phyloP scores from a whole-genome alignment of 192 early-diverging fungal species.

The Coemansia sp. region DNA sequence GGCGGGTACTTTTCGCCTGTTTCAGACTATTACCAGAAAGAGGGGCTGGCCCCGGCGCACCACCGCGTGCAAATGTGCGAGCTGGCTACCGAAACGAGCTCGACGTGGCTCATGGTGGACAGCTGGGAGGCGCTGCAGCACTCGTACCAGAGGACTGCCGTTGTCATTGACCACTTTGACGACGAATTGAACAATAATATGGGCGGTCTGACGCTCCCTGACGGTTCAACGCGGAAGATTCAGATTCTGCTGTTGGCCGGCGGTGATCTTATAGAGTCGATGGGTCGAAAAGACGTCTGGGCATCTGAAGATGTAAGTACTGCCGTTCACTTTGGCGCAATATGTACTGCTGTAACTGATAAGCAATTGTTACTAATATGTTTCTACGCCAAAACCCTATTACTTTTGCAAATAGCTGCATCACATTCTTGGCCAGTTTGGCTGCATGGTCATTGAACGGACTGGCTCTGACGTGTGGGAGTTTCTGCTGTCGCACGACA shows the following conservation, averaged over 20 bases:
- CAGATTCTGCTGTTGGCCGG: slow-evolving; percentile 93
- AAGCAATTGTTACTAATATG: too few species aligned
- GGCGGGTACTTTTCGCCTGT: slow-evolving; percentile 98
- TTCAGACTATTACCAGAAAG: slow-evolving; percentile 89
- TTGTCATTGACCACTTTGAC: slow-evolving; percentile 95
- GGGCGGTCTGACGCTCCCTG: slow-evolving; percentile 64
- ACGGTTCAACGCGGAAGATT: slow-evolving; percentile 57
- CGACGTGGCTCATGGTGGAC: slow-evolving; percentile 96
- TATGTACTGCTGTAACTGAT: too few species aligned
- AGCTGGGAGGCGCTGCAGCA: slow-evolving; percentile 85
- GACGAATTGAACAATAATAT: slow-evolving; percentile 74
- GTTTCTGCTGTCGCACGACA: slow-evolving; percentile 87
- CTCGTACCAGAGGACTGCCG: slow-evolving; percentile 79
- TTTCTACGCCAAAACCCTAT: background rate
- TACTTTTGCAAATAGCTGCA: slow-evolving; percentile 57
- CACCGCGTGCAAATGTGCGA: slow-evolving; percentile 95
- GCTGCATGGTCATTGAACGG: slow-evolving; percentile 94
- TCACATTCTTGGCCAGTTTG: slow-evolving; percentile 86
- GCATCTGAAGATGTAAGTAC: slow-evolving; percentile 67
- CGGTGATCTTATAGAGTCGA: slow-evolving; percentile 94
- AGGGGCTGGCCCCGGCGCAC: slow-evolving; percentile 79
- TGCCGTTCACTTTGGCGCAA: too few species aligned
- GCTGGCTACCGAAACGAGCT: slow-evolving; percentile 75
- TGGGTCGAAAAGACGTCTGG: slow-evolving; percentile 90
- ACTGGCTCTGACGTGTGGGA: slow-evolving; percentile 92